Percentiles rank a stretch among this genome's conserved stretches.
Evolutionary conservation across 805 yeast species (phyloP).

Genomic region (Jamesozyma spencerorum): DNA sequence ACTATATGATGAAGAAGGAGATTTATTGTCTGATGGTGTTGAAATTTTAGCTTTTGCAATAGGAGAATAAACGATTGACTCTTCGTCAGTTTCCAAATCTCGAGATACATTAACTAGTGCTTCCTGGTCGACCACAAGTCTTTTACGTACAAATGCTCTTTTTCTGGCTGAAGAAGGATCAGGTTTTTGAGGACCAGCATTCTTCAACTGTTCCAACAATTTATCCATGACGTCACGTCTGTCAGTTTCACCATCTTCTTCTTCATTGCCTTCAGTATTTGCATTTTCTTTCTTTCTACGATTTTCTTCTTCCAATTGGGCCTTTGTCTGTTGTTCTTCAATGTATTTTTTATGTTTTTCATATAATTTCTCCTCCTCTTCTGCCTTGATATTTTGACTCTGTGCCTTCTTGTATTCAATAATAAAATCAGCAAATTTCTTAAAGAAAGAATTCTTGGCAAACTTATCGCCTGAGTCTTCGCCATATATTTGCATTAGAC

Average conservation of each 20-base stretch:
- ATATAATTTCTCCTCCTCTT: constrained; percentile 69
- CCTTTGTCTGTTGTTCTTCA: constrained; percentile 28
- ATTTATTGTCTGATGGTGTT: constrained; percentile 4
- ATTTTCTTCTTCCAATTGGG: constrained; percentile 15
- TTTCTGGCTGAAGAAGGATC: constrained; percentile 76
- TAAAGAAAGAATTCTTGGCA: constrained; percentile 62
- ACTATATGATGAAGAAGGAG: neutral
- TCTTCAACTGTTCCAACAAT: constrained; percentile 74
- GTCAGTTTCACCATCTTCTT: constrained; percentile 16
- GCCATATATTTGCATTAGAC: constrained; percentile 78
- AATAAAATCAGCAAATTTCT: constrained; percentile 70
- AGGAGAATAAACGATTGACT: constrained; percentile 27
- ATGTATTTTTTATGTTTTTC: constrained; percentile 62
- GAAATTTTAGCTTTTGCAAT: constrained; percentile 6
- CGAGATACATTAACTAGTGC: constrained; percentile 8
- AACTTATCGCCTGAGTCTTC: constrained; percentile 69
- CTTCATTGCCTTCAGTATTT: constrained; percentile 6
- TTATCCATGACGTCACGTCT: constrained; percentile 65
- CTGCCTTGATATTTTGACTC: constrained; percentile 66
- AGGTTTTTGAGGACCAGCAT: constrained; percentile 70
- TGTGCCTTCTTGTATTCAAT: constrained; percentile 73
- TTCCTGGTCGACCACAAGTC: constrained; percentile 32
- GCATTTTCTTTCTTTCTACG: constrained; percentile 6
- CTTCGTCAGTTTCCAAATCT: constrained; percentile 20
- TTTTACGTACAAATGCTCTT: constrained; percentile 65